phyloP scores from a whole-genome alignment of 768 basidiomycete genomes.

The Melanogaster broomeanus region DNA sequence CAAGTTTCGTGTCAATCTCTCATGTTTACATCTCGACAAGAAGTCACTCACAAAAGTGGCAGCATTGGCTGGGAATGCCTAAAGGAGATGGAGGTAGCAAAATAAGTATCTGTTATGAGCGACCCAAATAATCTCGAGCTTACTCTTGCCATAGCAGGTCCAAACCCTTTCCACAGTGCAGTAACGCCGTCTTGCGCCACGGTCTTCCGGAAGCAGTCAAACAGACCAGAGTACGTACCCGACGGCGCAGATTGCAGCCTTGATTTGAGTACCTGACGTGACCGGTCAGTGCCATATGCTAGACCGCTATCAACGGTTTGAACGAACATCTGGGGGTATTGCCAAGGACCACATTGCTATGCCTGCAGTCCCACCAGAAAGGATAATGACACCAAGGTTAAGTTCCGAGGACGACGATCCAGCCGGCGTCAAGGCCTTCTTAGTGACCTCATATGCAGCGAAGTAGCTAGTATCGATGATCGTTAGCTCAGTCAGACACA shows the following conservation, averaged over 20 bases:
- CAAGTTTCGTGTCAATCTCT: conserved; percentile 1
- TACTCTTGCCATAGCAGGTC: conserved; percentile 93
- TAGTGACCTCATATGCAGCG: conserved; percentile 93
- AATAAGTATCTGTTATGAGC: conserved; percentile 1
- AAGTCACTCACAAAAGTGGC: conserved; percentile 77
- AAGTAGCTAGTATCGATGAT: conserved; percentile 68
- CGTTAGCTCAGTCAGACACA: conserved; percentile 11
- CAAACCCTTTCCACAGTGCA: conserved; percentile 97
- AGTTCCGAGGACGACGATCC: conserved; percentile 80
- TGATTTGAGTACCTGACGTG: conserved; percentile 85
- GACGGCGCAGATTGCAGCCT: conserved; percentile 94
- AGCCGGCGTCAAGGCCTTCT: conserved; percentile 80
- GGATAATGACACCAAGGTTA: conserved; percentile 81
- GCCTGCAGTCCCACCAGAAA: conserved; percentile 93
- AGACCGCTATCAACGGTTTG: not conserved
- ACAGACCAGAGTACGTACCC: conserved; percentile 92
- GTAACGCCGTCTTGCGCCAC: conserved; percentile 84
- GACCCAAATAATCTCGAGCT: conserved; percentile 26
- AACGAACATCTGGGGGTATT: conserved; percentile 91
- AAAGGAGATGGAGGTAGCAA: not conserved
- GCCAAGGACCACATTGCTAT: conserved; percentile 98
- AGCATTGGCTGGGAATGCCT: conserved; percentile 98
- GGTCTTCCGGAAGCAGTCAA: conserved; percentile 92
- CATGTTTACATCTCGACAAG: not conserved
- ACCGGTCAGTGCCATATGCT: conserved; percentile 6